Evolutionary conservation across 148 eudicot genomes (phyloP), one percentile per base, ranked within the genome.

Genomic region (Hydrangea macrophylla): DNA sequence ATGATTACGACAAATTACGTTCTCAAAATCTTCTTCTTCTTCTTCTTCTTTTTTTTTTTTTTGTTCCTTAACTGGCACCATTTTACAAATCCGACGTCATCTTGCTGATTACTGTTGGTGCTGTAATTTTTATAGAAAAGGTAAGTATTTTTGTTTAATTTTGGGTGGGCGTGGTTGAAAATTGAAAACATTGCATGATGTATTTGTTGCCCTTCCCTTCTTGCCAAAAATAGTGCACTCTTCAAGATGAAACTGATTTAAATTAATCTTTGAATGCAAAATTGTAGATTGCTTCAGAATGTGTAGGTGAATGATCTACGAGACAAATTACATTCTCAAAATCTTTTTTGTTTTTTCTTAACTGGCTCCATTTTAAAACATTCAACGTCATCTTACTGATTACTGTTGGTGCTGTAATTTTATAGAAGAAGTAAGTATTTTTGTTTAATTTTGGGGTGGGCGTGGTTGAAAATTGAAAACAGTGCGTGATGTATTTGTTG

Each of bases 271-370:
- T 18, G 53, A n/a, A n/a, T n/a, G n/a, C n/a, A n/a, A n/a, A n/a
- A n/a, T 15, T 48, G 53, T 2, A 48, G n/a, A 48, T 48, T 1
- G 5, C 53, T 48, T 48, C 6, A 6, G n/a, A n/a, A n/a, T n/a
- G n/a, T n/a, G n/a, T n/a, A n/a, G n/a, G n/a, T n/a, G n/a, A 74
- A 36, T 37, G 18, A 31, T 61, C 8, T 40, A 7, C 45, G 50
- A 58, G 18, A 24, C 17, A 7, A 28, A 22, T n/a, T 48, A 23
- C 26, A 2, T 11, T 1, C 53, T 18, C 22, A 48, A 48, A 48
- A 7, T 48, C n/a, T 20, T 48, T 17, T 15, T 4, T 48, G 17
- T 11, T 11, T 3, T 42, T 48, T 15, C 23, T 18, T 18, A 0
- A 17, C 5, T 48, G 20, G 5, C 17, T 48, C 53, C 17, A 48